Base-by-base conservation (phyloP, 2,329 filamentous ascomycete genomes). In the Arthrinium phaeospermum region DNA sequence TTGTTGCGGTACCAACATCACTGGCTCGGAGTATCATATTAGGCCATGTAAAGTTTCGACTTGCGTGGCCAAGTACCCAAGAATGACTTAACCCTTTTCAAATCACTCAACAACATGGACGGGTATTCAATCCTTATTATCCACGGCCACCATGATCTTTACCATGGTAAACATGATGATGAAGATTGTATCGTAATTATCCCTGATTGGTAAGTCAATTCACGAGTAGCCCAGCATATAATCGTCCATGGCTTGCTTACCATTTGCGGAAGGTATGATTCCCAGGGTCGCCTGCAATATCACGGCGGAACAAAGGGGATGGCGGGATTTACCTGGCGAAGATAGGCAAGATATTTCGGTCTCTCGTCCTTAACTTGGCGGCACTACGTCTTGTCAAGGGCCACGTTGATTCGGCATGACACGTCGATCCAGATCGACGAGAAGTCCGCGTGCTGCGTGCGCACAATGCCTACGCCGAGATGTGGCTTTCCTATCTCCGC, bases 41-140 rank as follows among this genome's bases (percentile, higher is more conserved):
- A 41, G 37, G 37, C 37, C 37, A 10, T 44, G 19, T 6, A 47
- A 68, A 16, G 10, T 19, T 47, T 47, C 67, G n/a, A 13, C 41
- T 8, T 37, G 16, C 30, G 27, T 16, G 24, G 24, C 37, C 46
- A 44, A 12, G 4, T 16, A 14, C 44, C 12, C 14, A 45, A 14
- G 37, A 10, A 41, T 10, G 37, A 10, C 8, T 10, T 44, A n/a
- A 22, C 19, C 14, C 34, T 30, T 27, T 24, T 53, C 72, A 85
- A 83, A 92, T 75, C 91, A 93, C 80, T 91, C 89, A 91, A 93
- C 79, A 85, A 87, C 71, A 86, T 87, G 81, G 90, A 87, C 1
- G 90, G 92, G 77, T 93, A 92, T 75, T 90, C 91, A 1, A 82
- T 89, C 0, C 77, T 93, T 57, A 88, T 92, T 71, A 84, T 92